phyloP scores from a whole-genome alignment of 257 asterid species.

The Solanum virginianum region DNA sequence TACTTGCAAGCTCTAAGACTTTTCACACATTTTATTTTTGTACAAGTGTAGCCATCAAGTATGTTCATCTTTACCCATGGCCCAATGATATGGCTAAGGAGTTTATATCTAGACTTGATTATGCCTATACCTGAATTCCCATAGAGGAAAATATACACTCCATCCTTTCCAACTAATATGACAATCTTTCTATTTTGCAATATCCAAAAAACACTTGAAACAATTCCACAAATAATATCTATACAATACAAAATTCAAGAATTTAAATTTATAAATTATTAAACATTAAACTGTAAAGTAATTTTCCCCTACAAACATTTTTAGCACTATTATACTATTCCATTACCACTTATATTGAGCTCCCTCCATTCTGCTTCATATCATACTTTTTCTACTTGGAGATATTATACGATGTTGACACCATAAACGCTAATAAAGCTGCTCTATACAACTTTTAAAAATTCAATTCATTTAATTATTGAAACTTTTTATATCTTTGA shows the following conservation, averaged over 20 bases:
- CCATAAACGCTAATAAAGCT: background rate
- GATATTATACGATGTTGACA: background rate
- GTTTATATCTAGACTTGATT: background rate
- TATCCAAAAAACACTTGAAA: background rate
- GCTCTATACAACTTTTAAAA: background rate
- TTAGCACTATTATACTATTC: background rate
- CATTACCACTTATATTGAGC: background rate
- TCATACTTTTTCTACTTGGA: background rate
- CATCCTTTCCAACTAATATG: background rate
- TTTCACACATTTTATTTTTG: background rate
- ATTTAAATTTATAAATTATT: background rate
- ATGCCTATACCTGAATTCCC: background rate
- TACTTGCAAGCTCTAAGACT: too few species aligned
- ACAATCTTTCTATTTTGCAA: background rate
- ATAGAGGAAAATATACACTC: background rate
- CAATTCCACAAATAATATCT: background rate
- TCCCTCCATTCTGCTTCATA: background rate
- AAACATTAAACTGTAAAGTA: background rate
- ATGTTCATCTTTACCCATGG: background rate
- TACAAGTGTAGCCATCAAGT: background rate
- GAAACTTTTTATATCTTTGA: background rate
- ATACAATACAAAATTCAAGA: background rate
- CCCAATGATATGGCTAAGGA: background rate
- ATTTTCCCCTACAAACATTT: background rate
- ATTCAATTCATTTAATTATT: background rate